Base-by-base conservation (phyloP, 2,329 filamentous ascomycete species). In the Fusarium sp. region DNA sequence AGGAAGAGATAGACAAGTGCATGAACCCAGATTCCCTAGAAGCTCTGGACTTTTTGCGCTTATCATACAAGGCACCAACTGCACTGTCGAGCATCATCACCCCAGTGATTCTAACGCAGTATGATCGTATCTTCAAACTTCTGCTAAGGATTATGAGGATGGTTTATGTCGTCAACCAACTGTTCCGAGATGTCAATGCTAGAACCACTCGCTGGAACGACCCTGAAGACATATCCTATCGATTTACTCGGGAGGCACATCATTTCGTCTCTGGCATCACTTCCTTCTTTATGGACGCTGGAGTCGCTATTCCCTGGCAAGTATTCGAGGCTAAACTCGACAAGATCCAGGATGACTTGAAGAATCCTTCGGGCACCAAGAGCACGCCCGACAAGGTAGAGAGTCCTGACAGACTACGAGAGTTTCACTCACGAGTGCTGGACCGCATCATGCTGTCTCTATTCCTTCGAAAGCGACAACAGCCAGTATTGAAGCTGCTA, bases 41-140 rank as follows among this genome's bases (percentile, higher is more conserved):
- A 76, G 96, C 96, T 0, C 84, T 98, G n/a, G 96, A 98, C 79
- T 98, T 99, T 75, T 84, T 99, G 17, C 89, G 93, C 3, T 82
- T 99, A 9, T 92, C 94, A 45, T 98, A 98, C 80, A 92, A 91
- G 40, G 86, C 94, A 1, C 91, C 94, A 0, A 79, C 87, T 1
- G 88, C 93, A 1, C 83, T 98, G 1, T 85, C 90, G 40, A 84
- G 90, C 0, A 86, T 98, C 65, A 90, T 99, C 42, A 94, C 93
- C 0, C 84, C 89, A 0, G 78, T 84, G 0, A 86, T 91, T 2
- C 81, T 98, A 13, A 83, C 89, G 56, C 94, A 94, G 72, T 98
- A 98, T 74, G 96, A 98, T 77, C 85, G 86, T 46, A 86, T 98
- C 36, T 98, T 98, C 82, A 92, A 90, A 72, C 86, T 93, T 17